These are phyloP conservation scores for Paramecium tetraurelia DNA, from an alignment of 73 alveolate species.

Conservation along the genomic window DNA sequence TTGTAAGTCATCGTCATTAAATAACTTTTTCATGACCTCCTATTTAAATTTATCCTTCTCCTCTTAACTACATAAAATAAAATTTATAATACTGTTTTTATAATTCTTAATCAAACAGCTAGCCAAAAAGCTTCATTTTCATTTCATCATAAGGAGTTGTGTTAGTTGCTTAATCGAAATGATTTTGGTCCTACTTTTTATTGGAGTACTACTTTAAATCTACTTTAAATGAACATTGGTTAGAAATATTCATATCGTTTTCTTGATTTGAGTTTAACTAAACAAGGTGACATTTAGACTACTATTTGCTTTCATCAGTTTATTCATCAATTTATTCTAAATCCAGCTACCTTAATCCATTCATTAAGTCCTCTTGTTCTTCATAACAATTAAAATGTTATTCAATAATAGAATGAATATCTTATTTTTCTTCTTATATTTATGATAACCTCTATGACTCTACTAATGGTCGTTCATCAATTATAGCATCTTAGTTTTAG, in stretches of 20 bases:
- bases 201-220: background rate
- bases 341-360: background rate
- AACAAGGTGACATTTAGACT: background rate
- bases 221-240: background rate
- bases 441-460: background rate
- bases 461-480: background rate
- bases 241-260: background rate
- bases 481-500: background rate
- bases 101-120: background rate
- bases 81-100: background rate
- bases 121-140: background rate
- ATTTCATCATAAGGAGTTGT: background rate
- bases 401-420: background rate
- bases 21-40: background rate
- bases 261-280: background rate
- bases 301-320: background rate
- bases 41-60: background rate
- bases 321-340: background rate
- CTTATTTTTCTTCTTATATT: background rate
- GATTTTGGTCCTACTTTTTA: background rate
- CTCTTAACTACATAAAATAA: background rate
- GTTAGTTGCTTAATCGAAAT: background rate
- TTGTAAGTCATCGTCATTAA: background rate
- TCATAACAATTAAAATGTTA: background rate
- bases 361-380: background rate